Conservation (phyloP, 352 stramenopile genomes). For the Phytophthora boehmeriae region DNA sequence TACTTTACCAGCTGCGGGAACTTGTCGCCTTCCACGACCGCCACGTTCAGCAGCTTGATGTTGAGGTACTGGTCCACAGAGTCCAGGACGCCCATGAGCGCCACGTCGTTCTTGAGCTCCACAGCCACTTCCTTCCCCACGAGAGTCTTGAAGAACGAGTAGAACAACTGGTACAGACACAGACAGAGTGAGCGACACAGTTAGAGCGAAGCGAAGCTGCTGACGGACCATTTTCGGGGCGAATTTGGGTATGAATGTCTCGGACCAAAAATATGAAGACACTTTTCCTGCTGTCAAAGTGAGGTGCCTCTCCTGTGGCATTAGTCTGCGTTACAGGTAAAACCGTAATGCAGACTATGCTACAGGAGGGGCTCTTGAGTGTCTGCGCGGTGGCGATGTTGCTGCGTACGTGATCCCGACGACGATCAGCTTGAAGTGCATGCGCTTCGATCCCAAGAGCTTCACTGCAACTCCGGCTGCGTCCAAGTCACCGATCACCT, state of each 20-base stretch:
- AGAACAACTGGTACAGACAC: conserved; percentile 89
- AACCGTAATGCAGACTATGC: too few species aligned
- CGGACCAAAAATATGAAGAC: too few species aligned
- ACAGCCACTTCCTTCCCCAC: conserved; percentile 97
- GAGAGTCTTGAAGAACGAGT: conserved; percentile 99
- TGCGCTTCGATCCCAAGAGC: too few species aligned
- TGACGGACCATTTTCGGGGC: conserved; percentile 23
- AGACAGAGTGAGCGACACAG: neutral
- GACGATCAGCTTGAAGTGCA: too few species aligned
- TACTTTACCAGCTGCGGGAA: conserved; percentile 94
- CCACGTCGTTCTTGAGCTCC: conserved; percentile 99
- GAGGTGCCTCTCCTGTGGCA: too few species aligned
- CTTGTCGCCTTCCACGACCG: conserved; percentile 95
- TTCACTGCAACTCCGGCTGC: too few species aligned
- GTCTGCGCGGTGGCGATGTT: too few species aligned
- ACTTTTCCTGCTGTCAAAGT: too few species aligned
- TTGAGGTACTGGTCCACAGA: conserved; percentile 99
- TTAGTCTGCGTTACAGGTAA: too few species aligned
- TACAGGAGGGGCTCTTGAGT: too few species aligned
- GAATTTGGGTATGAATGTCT: neutral
- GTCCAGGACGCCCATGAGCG: conserved; percentile 96
- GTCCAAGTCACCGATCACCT: too few species aligned
- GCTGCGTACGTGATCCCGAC: too few species aligned
- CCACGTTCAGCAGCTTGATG: conserved; percentile 97
- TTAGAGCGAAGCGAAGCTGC: conserved; percentile 1